These are phyloP conservation scores for Sarocladiaceae sp. DNA, from an alignment of 2,329 filamentous ascomycete genomes.

Conservation along the genomic window DNA sequence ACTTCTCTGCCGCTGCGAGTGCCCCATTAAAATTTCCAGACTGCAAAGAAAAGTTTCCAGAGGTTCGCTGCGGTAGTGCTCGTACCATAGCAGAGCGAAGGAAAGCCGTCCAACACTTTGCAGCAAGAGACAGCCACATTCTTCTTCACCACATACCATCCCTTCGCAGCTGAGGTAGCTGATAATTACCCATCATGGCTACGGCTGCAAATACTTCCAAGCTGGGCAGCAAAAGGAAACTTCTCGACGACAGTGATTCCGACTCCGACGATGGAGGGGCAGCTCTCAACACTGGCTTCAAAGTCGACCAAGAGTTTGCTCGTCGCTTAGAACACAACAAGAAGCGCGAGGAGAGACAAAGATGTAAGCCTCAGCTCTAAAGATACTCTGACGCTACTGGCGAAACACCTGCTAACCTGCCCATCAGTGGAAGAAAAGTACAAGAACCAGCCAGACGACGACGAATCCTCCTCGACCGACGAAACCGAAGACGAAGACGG, in stretches of 20 bases:
- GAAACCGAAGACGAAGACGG: slow-evolving; percentile 89
- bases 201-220: slow-evolving; percentile 18
- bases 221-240: slow-evolving; percentile 34
- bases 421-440: slow-evolving; percentile 81
- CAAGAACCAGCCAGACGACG: slow-evolving; percentile 38
- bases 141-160: background rate
- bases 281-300: slow-evolving; percentile 46
- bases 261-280: slow-evolving; percentile 38
- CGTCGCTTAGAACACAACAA: slow-evolving; percentile 93
- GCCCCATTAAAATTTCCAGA: slow-evolving; percentile 21
- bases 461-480: slow-evolving; percentile 62
- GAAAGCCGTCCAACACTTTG: background rate
- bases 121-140: background rate
- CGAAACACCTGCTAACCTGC: slow-evolving; percentile 10
- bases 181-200: slow-evolving; percentile 12
- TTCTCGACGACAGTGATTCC: slow-evolving; percentile 52
- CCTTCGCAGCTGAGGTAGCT: background rate
- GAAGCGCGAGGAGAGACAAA: slow-evolving; percentile 81
- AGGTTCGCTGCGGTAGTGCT: background rate
- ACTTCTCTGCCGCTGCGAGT: background rate
- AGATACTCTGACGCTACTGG: background rate
- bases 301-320: slow-evolving; percentile 87
- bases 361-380: slow-evolving; percentile 41
- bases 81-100: no score
- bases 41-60: slow-evolving; percentile 21